Evolutionary conservation across 192 early-diverging fungal species (phyloP), one percentile per base, ranked within the genome.

Genomic region (Coemansia sp.): DNA sequence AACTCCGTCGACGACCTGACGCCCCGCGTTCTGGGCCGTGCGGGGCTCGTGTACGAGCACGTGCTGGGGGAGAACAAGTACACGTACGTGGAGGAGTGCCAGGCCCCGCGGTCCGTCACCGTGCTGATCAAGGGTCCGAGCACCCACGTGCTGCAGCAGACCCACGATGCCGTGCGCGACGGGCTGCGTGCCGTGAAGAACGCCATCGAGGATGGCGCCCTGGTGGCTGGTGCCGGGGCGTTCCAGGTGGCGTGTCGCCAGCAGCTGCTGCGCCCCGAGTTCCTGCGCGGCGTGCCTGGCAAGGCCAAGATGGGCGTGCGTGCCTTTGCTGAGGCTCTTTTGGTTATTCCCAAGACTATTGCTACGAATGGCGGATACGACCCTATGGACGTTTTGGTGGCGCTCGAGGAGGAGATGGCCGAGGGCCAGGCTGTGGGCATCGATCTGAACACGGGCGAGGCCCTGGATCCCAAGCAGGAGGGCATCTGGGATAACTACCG

Each of bases 401-500:
- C 87, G 59, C 85, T 99, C 60, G 92, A 94, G 80, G 95, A 99
- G 62, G 96, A 99, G 79, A 87, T 90, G 74, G 89, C 84, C 41
- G 93, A 91, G 5, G 98, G 95, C 7, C 95, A 98, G 64, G 77
- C 89, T 65, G 98, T 95, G 6, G 96, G 98, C 45, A 79, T 98
- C 24, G 96, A 99, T 75, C 88, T 99, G 66, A 90, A 90, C 60
- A 95, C 94, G 0, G 96, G 98, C 40, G 95, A 97, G 72, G 90
- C 93, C 35, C 75, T 95, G 75, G 95, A 99, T 68, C 98, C 98
- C 2, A 79, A 87, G 54, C 75, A 89, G 42, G 93, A 98, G 75
- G 98, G 98, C 50, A 93, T 99, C 63, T 98, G 93, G 93, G 95
- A 98, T 78, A 98, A 98, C 86, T 98, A 98, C 87, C 91, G 96